Percentiles rank a stretch among this genome's conserved stretches.
phyloP scores from a whole-genome alignment of 148 eudicot species.

The Linanthus parryae region DNA sequence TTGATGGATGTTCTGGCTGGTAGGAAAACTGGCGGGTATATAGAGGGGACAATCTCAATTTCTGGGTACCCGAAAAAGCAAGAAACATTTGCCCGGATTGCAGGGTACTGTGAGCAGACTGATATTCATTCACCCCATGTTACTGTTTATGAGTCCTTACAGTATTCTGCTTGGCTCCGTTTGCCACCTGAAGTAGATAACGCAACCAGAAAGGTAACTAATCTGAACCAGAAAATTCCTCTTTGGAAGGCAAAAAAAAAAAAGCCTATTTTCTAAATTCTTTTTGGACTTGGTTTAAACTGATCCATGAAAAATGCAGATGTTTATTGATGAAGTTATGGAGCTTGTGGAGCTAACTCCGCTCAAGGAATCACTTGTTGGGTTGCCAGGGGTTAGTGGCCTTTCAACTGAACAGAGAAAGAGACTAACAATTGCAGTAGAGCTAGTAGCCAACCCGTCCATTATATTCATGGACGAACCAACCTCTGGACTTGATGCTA shows the following conservation, averaged over 20 bases:
- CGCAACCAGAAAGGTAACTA: constrained; percentile 47
- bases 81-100: constrained; percentile 72
- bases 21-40: constrained; percentile 74
- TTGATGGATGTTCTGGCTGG: constrained; percentile 89
- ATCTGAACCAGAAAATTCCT: background rate
- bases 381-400: constrained; percentile 48
- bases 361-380: constrained; percentile 43
- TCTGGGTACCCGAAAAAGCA: constrained; percentile 80
- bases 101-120: constrained; percentile 87
- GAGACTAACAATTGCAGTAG: constrained; percentile 54
- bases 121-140: constrained; percentile 87
- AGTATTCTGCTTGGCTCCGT: constrained; percentile 78
- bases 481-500: constrained; percentile 62
- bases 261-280: background rate
- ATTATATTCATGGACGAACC: constrained; percentile 71
- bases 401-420: constrained; percentile 61
- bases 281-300: background rate
- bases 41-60: constrained; percentile 57
- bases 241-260: background rate
- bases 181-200: constrained; percentile 52
- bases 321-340: constrained; percentile 59
- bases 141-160: constrained; percentile 67
- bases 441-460: constrained; percentile 61
- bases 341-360: constrained; percentile 45
- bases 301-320: constrained; percentile 21